phyloP scores from a whole-genome alignment of 1,284 basidiomycete genomes.

The Sanghuangporus sanghuang region DNA sequence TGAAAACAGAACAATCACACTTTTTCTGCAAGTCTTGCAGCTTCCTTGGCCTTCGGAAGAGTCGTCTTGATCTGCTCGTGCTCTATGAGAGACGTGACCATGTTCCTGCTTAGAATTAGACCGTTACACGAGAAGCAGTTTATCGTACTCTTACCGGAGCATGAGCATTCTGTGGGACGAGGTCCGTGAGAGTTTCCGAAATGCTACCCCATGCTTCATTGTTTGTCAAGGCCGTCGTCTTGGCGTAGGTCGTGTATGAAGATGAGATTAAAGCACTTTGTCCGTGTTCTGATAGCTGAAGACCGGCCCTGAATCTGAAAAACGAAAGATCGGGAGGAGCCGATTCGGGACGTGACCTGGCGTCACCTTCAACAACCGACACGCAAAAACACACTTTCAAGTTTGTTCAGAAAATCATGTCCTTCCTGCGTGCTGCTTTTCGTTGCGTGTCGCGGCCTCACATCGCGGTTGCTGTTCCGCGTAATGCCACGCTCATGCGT shows the following conservation, averaged over 20 bases:
- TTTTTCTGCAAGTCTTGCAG: slow-evolving; percentile 91
- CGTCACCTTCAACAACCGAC: not conserved
- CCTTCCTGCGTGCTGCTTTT: slow-evolving; percentile 37
- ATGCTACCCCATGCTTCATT: slow-evolving; percentile 91
- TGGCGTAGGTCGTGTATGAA: not conserved
- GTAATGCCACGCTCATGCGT: slow-evolving; percentile 11
- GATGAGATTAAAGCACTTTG: no score
- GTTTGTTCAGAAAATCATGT: slow-evolving; percentile 28
- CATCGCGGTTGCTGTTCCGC: not conserved
- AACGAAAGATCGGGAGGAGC: not conserved
- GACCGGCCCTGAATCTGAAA: slow-evolving; percentile 19
- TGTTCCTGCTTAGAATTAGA: slow-evolving; percentile 53
- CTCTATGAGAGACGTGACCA: slow-evolving; percentile 92
- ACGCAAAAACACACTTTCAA: not conserved
- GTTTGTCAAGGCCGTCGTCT: not conserved
- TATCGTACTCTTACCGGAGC: slow-evolving; percentile 58
- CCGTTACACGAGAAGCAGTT: not conserved
- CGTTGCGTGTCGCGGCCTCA: slow-evolving; percentile 27
- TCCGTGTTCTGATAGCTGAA: not conserved
- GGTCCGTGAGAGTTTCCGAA: slow-evolving; percentile 84
- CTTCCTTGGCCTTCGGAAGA: slow-evolving; percentile 90
- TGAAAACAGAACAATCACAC: slow-evolving; percentile 36
- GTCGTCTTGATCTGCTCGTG: slow-evolving; percentile 98
- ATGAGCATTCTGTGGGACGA: slow-evolving; percentile 85
- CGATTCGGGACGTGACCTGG: not conserved